Conservation (phyloP, 169 alveolate genomes). For the Plasmodium fragile region DNA sequence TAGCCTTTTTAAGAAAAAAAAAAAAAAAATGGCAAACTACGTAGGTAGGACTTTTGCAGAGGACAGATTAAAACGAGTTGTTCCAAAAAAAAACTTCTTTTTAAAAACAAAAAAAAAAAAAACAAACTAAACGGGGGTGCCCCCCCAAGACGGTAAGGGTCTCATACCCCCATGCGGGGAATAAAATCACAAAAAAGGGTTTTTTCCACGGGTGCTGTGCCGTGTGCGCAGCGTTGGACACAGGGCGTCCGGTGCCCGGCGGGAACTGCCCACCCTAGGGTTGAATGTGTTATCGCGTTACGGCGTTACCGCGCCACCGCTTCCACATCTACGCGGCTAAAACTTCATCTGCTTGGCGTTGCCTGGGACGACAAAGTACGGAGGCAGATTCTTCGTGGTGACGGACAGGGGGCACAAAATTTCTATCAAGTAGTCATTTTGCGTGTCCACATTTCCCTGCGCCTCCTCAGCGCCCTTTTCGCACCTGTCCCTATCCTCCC, state of each 20-base stretch:
- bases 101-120: background rate
- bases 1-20: background rate
- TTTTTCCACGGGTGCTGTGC: background rate
- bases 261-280: background rate
- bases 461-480: background rate
- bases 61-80: background rate
- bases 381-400: conserved; percentile 82
- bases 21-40: background rate
- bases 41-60: background rate
- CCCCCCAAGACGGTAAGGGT: background rate
- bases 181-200: background rate
- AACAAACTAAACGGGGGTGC: background rate
- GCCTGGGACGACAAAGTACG: conserved; percentile 82
- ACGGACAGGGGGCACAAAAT: conserved; percentile 78
- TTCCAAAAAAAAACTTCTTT: background rate
- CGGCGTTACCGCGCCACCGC: background rate
- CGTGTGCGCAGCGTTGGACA: background rate
- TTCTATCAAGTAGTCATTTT: conserved; percentile 60
- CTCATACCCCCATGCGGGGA: background rate
- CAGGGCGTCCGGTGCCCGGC: background rate
- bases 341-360: conserved; percentile 74
- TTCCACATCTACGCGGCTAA: background rate
- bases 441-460: background rate
- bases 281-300: background rate
- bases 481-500: background rate